phyloP scores from a whole-genome alignment of 208 protist genomes.

The Wallacemonas sp. region DNA sequence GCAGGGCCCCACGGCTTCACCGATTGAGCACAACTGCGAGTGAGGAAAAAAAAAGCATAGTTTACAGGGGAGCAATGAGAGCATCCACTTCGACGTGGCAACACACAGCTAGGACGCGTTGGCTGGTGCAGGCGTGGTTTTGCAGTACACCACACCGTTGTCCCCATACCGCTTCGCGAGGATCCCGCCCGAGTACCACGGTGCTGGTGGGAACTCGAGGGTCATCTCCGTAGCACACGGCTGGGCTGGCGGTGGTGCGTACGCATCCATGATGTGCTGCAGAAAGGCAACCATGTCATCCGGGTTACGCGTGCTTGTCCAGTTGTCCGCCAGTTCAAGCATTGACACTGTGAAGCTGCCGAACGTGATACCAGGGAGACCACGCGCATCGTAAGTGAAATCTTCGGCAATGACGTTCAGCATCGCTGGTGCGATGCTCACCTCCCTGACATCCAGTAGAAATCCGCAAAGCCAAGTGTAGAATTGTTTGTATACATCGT shows the following conservation, averaged over 20 bases:
- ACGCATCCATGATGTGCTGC: constrained; percentile 24
- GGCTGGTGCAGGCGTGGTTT: constrained; percentile 13
- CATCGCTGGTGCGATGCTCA: constrained; percentile 45
- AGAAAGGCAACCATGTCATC: constrained; percentile 55
- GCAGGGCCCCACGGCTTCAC: too few species aligned
- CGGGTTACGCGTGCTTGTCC: constrained; percentile 38
- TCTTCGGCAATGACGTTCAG: constrained; percentile 57
- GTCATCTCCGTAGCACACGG: neutral
- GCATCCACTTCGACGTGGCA: too few species aligned
- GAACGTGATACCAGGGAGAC: constrained; percentile 48
- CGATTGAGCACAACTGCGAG: too few species aligned
- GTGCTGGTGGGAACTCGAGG: constrained; percentile 8
- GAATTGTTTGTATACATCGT: constrained; percentile 65
- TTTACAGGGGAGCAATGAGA: too few species aligned
- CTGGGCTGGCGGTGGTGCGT: constrained; percentile 4
- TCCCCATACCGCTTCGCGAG: constrained; percentile 25
- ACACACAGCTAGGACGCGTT: neutral
- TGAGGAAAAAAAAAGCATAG: too few species aligned
- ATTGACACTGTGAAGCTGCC: constrained; percentile 62
- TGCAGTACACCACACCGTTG: constrained; percentile 21
- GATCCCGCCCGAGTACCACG: constrained; percentile 37
- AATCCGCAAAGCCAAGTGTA: constrained; percentile 60
- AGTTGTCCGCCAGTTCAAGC: constrained; percentile 83
- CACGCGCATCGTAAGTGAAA: constrained; percentile 50
- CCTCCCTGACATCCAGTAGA: constrained; percentile 52